Conservation (phyloP, 495 filamentous ascomycete species). For the Aspergillus taichungensis region DNA sequence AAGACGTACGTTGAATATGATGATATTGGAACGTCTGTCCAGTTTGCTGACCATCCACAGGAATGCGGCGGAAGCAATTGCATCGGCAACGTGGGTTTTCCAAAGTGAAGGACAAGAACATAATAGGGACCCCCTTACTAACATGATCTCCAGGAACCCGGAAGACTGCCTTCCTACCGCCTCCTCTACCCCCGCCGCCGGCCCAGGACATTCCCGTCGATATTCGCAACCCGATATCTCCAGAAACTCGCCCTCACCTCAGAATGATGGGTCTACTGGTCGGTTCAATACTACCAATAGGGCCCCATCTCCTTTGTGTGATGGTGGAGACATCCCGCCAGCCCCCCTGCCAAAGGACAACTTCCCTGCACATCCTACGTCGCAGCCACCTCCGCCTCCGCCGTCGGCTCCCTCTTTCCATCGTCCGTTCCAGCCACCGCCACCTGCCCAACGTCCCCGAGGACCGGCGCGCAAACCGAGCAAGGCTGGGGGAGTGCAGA, state of each 20-base stretch:
- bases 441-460: constrained; percentile 15
- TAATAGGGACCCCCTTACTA: constrained; percentile 2
- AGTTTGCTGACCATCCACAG: constrained; percentile 13
- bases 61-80: constrained; percentile 36
- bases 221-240: constrained; percentile 30
- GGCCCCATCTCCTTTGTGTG: constrained; percentile 17
- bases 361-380: constrained; percentile 8
- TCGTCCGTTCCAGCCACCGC: constrained; percentile 21
- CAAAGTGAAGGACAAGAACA: not conserved
- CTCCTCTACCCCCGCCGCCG: constrained; percentile 10
- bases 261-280: constrained; percentile 17
- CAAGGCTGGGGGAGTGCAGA: constrained; percentile 78
- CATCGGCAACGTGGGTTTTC: constrained; percentile 23
- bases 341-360: constrained; percentile 10
- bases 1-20: constrained; percentile 39
- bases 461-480: constrained; percentile 51
- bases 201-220: constrained; percentile 24
- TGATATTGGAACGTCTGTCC: not conserved
- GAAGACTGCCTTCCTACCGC: constrained; percentile 32
- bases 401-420: constrained; percentile 28
- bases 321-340: constrained; percentile 21
- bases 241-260: constrained; percentile 21
- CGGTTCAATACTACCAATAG: constrained; percentile 16
- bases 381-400: constrained; percentile 23
- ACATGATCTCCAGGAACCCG: constrained; percentile 23